Percentiles rank a stretch among this genome's conserved stretches.
Conservation (phyloP, 768 basidiomycete genomes). For the Mycena crocata region DNA sequence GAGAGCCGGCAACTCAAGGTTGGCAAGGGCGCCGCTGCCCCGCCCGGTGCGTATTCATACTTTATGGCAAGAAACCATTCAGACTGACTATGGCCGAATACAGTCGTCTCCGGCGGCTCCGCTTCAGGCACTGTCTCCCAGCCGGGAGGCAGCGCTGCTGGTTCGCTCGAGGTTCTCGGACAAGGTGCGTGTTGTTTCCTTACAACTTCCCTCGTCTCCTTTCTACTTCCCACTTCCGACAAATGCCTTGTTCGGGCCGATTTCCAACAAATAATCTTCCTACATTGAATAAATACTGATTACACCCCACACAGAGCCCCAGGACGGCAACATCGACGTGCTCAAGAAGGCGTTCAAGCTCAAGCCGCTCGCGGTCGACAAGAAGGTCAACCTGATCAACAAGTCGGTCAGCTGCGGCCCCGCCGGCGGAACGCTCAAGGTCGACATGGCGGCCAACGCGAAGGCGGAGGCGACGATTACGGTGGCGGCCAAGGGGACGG, state of each 20-base stretch:
- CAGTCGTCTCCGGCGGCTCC: too few species aligned
- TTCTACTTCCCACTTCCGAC: too few species aligned
- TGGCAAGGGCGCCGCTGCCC: background rate
- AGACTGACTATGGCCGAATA: too few species aligned
- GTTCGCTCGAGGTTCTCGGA: too few species aligned
- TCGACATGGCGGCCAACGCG: constrained; percentile 25
- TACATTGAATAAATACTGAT: background rate
- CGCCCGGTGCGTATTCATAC: constrained; percentile 7
- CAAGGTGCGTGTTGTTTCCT: too few species aligned
- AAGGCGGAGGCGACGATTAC: constrained; percentile 26
- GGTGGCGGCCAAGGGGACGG: constrained; percentile 39
- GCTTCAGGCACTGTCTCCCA: too few species aligned
- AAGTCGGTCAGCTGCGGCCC: constrained; percentile 5
- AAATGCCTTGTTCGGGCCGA: too few species aligned
- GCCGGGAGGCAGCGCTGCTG: too few species aligned
- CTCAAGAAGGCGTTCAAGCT: constrained; percentile 3
- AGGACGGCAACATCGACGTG: constrained; percentile 11
- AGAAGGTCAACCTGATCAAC: constrained; percentile 27
- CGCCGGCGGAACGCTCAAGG: background rate
- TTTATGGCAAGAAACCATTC: too few species aligned
- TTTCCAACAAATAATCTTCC: too few species aligned
- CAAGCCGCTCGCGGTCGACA: constrained; percentile 25
- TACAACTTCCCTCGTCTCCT: too few species aligned
- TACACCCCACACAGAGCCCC: background rate
- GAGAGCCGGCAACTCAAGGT: background rate